Evolutionary conservation across 441 rosid genomes (phyloP), one percentile per base, ranked within the genome.

Genomic region (Bocquillonia castaneifolia): DNA sequence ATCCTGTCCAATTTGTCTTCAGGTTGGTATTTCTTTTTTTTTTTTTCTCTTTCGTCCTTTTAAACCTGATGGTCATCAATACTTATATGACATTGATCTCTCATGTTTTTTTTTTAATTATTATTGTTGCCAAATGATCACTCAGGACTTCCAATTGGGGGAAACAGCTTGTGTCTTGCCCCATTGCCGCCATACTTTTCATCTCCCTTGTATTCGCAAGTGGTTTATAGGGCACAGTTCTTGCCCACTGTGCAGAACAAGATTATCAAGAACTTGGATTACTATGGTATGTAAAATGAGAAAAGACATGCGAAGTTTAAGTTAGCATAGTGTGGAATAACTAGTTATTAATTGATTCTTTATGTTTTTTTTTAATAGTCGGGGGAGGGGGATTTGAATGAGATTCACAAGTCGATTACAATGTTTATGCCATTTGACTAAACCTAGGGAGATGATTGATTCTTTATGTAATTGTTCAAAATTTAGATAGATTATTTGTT

Each of bases 231-330:
- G 54, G 28, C 81, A 66, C 9, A 64, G 61, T 55, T 72, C 86
- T 17, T 83, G 84, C 76, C 86, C 82, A 1, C 52, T 83, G 45
- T 80, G 86, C 75, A 64, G 86, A 67, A 45, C 71, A 64, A 59
- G 18, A 57, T 17, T 74, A 29, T 63, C 70, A 32, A 54, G 50
- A 66, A 39, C 52, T 0, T 42, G 62, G 62, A 66, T 54, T 1
- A 40, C 62, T 3, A n/a, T 4, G 61, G 3, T 40, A 7, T 20
- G 59, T 54, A 40, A 53, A 13, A 13, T 55, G 29, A 9, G 52
- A 54, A 22, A 25, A 32, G 29, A 50, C 10, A 50, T 12, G 23
- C 10, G 17, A 9, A 48, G 36, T 8, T 29, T 8, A 64, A 51
- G 52, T 25, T 42, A 7, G 14, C 40, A 14, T 6, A 5, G 17